A percentile compares a stretch with the other conserved stretches of the same genome.
Conservation (phyloP, 2,329 filamentous ascomycete species). For the Tolypocladium sp. region DNA sequence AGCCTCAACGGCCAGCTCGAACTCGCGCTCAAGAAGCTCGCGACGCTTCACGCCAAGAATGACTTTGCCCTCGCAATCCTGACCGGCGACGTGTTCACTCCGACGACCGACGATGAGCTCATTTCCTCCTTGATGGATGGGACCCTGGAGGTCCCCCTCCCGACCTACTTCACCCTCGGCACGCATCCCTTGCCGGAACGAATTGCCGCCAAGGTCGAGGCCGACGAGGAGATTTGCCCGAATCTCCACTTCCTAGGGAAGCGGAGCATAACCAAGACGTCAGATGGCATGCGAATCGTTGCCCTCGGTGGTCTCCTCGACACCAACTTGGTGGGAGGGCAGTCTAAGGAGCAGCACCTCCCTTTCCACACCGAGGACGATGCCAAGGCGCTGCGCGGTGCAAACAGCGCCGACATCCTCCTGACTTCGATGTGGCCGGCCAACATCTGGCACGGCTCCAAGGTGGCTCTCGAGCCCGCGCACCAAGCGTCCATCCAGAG, state of each 20-base stretch:
- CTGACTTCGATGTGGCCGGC: constrained; percentile 82
- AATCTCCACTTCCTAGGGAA: constrained; percentile 89
- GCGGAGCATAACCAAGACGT: constrained; percentile 78
- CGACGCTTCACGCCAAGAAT: constrained; percentile 76
- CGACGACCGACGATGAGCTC: constrained; percentile 46
- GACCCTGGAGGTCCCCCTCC: constrained; percentile 64
- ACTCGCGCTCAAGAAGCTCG: constrained; percentile 69
- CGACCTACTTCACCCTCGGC: constrained; percentile 86
- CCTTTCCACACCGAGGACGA: constrained; percentile 72
- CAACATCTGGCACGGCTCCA: constrained; percentile 60
- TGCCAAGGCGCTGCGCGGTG: constrained; percentile 64
- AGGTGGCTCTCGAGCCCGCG: constrained; percentile 46
- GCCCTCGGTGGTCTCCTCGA: constrained; percentile 69
- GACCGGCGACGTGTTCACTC: constrained; percentile 71
- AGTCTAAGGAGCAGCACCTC: constrained; percentile 64
- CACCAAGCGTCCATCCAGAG: constrained; percentile 40
- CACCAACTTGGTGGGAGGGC: constrained; percentile 47
- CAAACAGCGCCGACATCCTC: constrained; percentile 75
- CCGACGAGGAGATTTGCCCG: constrained; percentile 68
- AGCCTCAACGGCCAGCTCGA: constrained; percentile 71
- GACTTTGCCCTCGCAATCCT: constrained; percentile 79
- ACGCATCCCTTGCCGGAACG: constrained; percentile 58
- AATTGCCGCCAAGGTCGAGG: constrained; percentile 65
- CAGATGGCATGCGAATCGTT: constrained; percentile 83
- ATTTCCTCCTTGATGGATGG: constrained; percentile 61